Evolutionary conservation across 1,284 basidiomycete genomes (phyloP).

Genomic region (Mycosarcoma maydis): DNA sequence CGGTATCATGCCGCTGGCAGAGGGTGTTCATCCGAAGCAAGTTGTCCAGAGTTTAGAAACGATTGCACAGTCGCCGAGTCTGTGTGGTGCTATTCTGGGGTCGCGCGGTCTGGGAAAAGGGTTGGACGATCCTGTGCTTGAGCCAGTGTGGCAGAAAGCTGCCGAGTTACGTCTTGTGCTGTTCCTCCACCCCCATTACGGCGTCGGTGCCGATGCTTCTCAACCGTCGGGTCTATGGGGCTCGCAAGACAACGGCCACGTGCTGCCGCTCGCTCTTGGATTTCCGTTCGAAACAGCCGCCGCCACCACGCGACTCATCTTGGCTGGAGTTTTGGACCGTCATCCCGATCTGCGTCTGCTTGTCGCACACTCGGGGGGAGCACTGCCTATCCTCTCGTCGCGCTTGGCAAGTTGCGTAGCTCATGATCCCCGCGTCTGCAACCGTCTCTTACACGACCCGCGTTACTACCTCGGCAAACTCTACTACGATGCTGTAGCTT

Average conservation of each 20-base stretch:
- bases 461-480: constrained; percentile 78
- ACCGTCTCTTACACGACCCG: constrained; percentile 80
- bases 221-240: constrained; percentile 71
- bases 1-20: constrained; percentile 82
- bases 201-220: constrained; percentile 17
- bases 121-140: constrained; percentile 75
- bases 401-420: constrained; percentile 82
- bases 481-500: constrained; percentile 83
- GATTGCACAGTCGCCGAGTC: constrained; percentile 69
- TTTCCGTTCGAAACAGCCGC: constrained; percentile 89
- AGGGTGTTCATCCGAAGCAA: constrained; percentile 72
- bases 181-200: constrained; percentile 45
- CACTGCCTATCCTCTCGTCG: constrained; percentile 79
- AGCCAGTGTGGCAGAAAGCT: constrained; percentile 78
- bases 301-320: constrained; percentile 80
- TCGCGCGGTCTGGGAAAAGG: constrained; percentile 80
- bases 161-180: constrained; percentile 26
- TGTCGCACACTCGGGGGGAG: constrained; percentile 84
- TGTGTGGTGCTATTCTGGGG: constrained; percentile 81
- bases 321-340: constrained; percentile 81
- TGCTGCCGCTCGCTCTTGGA: constrained; percentile 82
- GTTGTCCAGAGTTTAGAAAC: constrained; percentile 75
- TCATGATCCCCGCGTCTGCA: constrained; percentile 81
- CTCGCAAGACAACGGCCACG: constrained; percentile 80
- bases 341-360: constrained; percentile 78